Percentiles rank a stretch among this genome's conserved stretches.
Conservation (phyloP, 352 stramenopile genomes). For the Phytophthora capsici region DNA sequence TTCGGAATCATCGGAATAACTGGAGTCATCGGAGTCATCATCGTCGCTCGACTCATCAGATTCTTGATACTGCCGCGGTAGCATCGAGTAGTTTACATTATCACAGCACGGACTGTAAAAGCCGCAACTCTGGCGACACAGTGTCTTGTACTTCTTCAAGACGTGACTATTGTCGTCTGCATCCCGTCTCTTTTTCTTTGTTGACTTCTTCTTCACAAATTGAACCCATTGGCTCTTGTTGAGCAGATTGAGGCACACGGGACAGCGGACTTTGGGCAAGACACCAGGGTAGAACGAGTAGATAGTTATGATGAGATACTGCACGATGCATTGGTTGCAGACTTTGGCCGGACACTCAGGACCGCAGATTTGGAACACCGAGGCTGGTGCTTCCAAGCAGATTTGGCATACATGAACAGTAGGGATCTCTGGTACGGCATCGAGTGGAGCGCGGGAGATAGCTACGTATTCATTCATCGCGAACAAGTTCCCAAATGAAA, state of each 20-base stretch:
- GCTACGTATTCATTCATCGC: neutral
- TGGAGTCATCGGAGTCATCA: too few species aligned
- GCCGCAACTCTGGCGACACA: constrained; percentile 64
- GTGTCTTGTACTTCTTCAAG: constrained; percentile 61
- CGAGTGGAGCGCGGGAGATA: constrained; percentile 3
- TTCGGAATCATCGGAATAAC: too few species aligned
- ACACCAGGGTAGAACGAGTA: constrained; percentile 70
- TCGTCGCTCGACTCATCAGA: too few species aligned
- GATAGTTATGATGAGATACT: constrained; percentile 53
- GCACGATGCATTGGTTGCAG: constrained; percentile 53
- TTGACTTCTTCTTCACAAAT: constrained; percentile 27
- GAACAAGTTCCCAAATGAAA: too few species aligned
- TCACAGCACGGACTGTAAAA: constrained; percentile 71
- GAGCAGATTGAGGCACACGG: constrained; percentile 60
- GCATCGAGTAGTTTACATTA: constrained; percentile 63
- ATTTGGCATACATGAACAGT: constrained; percentile 69
- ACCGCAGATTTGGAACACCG: constrained; percentile 52
- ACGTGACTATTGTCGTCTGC: constrained; percentile 52
- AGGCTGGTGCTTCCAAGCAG: constrained; percentile 56
- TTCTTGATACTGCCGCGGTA: constrained; percentile 25
- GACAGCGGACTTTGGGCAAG: constrained; percentile 71
- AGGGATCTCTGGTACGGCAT: too few species aligned
- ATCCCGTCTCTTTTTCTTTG: too few species aligned
- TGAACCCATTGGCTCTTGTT: constrained; percentile 58
- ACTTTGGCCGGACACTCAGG: constrained; percentile 46